Percentiles rank a stretch among this genome's conserved stretches.
Evolutionary conservation across 306 rosid genomes (phyloP).

Genomic region (Prinsepia uniflora): DNA sequence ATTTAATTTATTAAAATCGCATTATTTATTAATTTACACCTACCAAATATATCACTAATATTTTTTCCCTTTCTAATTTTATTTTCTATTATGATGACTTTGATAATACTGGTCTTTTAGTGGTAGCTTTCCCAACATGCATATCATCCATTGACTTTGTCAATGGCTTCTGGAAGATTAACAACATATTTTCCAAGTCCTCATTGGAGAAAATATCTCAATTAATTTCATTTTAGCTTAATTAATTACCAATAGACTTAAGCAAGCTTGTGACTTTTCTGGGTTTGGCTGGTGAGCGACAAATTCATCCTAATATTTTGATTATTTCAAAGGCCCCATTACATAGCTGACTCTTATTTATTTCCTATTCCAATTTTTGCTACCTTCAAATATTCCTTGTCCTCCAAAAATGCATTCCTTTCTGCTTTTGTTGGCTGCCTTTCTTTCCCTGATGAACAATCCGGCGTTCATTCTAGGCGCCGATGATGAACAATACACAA

Average conservation of each 20-base stretch:
- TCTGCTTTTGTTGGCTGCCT: slow-evolving; percentile 4
- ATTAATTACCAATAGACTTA: not conserved
- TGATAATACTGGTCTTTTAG: no score
- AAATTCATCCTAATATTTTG: not conserved
- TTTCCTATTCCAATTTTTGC: not conserved
- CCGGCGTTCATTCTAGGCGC: not conserved
- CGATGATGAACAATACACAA: not conserved
- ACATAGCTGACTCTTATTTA: not conserved
- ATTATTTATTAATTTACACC: no score
- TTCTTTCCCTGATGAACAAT: not conserved
- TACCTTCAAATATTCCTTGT: not conserved
- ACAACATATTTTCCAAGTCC: not conserved
- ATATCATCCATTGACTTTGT: not conserved
- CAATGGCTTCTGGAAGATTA: not conserved
- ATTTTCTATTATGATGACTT: no score
- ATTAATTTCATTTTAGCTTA: not conserved
- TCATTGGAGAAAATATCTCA: not conserved
- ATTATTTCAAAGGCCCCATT: not conserved
- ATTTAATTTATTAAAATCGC: no score
- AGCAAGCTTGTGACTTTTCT: not conserved
- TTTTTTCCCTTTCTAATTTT: no score
- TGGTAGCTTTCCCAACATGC: not conserved
- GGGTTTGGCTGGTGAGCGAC: not conserved
- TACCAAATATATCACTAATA: no score
- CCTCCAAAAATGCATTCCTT: not conserved